Base-by-base conservation (phyloP, 352 stramenopile species). In the Phytophthora ramorum region DNA sequence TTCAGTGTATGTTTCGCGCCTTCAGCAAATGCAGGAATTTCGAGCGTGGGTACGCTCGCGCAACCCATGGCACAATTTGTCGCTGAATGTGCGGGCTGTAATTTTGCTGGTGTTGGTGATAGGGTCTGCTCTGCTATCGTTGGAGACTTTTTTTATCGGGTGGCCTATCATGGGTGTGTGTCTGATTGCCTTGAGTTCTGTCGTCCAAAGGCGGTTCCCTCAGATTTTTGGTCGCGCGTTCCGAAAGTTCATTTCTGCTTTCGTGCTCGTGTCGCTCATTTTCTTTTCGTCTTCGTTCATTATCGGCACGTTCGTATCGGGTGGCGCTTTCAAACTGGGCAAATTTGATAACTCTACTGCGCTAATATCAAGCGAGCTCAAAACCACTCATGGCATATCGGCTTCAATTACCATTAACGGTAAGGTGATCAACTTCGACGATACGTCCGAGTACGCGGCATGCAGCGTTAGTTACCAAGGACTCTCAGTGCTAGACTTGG, bases 261-360 rank as follows among this genome's bases (percentile, higher is more conserved):
- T 94, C 51, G 82, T 92, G 41, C 22, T 91, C 17, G 70, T 94
- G 47, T 94, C 85, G 59, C 71, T 94, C 43, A 68, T 94, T 30
- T 94, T 94, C 68, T 94, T 94, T 69, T 91, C 84, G 24, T 91
- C 84, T 14, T 86, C 84, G 30, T 82, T 88, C 47, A 71, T 92
- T 37, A 90, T 94, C 51, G 85, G 85, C 10, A 91, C 84, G 4
- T 91, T 94, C 37, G 60, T 75, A 28, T 82, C 85, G 13, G 83
- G 68, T 43, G 85, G 81, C 8, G 76, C 70, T 0, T 92, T 94
- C 54, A 69, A 80, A 59, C 66, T 94, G 4, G 79, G 73, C 1
- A 26, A 71, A 14, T 85, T 79, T 46, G 65, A 71, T 4, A 88
- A 85, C 45, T 78, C 64, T 7, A 87, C 76, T 16, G 70, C 60